Conservation (phyloP, 2,329 filamentous ascomycete genomes). For the Penicillium expansum region DNA sequence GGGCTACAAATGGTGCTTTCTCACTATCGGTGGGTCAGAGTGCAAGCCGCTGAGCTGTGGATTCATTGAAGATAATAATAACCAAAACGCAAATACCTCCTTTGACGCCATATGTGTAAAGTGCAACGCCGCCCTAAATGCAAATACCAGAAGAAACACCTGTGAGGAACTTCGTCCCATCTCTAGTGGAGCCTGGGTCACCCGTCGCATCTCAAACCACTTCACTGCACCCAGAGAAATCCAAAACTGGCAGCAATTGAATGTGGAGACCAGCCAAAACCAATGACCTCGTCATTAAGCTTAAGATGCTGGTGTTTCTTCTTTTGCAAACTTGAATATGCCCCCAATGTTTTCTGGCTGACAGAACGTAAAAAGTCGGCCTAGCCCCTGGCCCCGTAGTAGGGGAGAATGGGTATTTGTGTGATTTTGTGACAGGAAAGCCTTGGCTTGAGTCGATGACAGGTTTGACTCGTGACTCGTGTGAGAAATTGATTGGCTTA, state of each 20-base stretch:
- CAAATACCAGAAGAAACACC: constrained; percentile 8
- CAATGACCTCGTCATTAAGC: neutral
- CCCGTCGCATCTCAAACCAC: neutral
- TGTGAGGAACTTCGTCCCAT: neutral
- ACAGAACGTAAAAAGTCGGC: neutral
- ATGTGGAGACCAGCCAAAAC: neutral
- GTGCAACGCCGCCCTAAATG: constrained; percentile 16
- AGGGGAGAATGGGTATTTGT: neutral
- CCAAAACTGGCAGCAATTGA: neutral
- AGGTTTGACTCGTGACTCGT: constrained; percentile 7
- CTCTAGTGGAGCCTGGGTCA: neutral
- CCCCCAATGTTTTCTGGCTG: neutral
- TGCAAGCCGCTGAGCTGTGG: constrained; percentile 1
- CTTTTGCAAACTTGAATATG: neutral
- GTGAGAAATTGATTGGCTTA: constrained; percentile 12
- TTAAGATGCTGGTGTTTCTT: neutral
- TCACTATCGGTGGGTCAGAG: neutral
- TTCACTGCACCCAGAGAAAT: neutral
- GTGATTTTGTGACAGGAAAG: neutral
- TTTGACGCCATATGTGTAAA: constrained; percentile 13
- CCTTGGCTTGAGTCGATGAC: neutral
- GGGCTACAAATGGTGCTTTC: neutral
- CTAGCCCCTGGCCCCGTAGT: neutral
- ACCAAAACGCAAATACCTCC: constrained; percentile 11
- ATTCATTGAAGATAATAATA: constrained; percentile 2